Evolutionary conservation across 805 yeast species (phyloP).

Genomic region (Yarrowia keelungensis): DNA sequence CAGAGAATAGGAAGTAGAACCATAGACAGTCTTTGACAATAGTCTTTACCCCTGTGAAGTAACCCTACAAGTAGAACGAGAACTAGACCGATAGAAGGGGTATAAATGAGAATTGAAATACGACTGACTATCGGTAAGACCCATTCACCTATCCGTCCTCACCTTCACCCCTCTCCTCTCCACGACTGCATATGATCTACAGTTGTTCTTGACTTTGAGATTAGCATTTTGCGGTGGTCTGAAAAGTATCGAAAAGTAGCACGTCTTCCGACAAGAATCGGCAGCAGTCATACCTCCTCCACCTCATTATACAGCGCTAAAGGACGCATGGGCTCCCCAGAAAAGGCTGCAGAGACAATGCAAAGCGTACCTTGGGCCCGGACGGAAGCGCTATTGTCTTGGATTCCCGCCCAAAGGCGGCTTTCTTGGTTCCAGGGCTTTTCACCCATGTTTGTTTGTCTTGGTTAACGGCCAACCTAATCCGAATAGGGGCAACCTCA

Average conservation of each 20-base stretch:
- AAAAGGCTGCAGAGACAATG: constrained; percentile 19
- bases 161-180: too few species aligned
- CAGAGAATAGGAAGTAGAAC: background rate
- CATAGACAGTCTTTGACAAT: too few species aligned
- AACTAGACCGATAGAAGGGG: too few species aligned
- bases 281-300: too few species aligned
- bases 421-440: background rate
- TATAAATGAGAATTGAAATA: too few species aligned
- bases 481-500: background rate
- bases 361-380: constrained; percentile 24
- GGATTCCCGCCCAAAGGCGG: background rate
- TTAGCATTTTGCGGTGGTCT: background rate
- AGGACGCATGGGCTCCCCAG: constrained; percentile 3
- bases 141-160: too few species aligned
- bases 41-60: too few species aligned
- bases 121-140: too few species aligned
- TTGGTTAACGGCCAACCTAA: constrained; percentile 31
- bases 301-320: background rate
- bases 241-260: background rate
- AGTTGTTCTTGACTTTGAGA: background rate
- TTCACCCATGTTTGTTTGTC: constrained; percentile 6
- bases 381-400: constrained; percentile 1
- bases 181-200: constrained; percentile 26
- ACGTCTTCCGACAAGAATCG: background rate
- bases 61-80: too few species aligned